Evolutionary conservation across 345 rosid species (phyloP).

Genomic region (Gossypium herbaceum): DNA sequence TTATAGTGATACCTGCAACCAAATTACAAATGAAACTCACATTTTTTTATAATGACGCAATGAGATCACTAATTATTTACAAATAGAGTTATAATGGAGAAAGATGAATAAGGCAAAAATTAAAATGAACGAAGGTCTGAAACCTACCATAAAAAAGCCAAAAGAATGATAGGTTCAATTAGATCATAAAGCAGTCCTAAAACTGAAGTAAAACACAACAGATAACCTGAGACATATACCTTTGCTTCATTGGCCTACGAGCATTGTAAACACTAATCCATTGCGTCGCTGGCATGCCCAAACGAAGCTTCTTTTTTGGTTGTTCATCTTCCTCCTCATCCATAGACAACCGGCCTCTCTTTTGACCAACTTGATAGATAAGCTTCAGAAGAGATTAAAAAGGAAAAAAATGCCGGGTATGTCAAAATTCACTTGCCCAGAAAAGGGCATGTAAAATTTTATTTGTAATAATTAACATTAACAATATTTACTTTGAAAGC

Average conservation of each 20-base stretch:
- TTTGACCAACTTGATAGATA: constrained; percentile 59
- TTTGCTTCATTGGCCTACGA: constrained; percentile 71
- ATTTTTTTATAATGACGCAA: not conserved
- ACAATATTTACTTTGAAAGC: not conserved
- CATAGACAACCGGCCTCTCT: constrained; percentile 51
- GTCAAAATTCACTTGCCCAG: not conserved
- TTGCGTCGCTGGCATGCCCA: constrained; percentile 74
- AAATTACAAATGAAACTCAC: not conserved
- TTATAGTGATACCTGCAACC: constrained; percentile 66
- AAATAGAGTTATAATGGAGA: not conserved
- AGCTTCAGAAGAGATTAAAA: constrained; percentile 38
- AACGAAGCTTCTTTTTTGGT: constrained; percentile 58
- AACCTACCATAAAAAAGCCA: not conserved
- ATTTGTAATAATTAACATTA: not conserved
- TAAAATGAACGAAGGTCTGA: not conserved
- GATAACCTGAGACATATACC: constrained; percentile 29
- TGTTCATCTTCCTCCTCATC: constrained; percentile 60
- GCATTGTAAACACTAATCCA: constrained; percentile 75
- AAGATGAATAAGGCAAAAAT: not conserved
- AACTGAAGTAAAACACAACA: constrained; percentile 5
- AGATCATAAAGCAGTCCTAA: not conserved
- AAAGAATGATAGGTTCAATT: not conserved
- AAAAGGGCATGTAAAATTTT: not conserved
- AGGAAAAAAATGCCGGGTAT: not conserved
- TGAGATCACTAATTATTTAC: not conserved